Conservation (phyloP, 768 basidiomycete species). For the Calocybe cyanea region DNA sequence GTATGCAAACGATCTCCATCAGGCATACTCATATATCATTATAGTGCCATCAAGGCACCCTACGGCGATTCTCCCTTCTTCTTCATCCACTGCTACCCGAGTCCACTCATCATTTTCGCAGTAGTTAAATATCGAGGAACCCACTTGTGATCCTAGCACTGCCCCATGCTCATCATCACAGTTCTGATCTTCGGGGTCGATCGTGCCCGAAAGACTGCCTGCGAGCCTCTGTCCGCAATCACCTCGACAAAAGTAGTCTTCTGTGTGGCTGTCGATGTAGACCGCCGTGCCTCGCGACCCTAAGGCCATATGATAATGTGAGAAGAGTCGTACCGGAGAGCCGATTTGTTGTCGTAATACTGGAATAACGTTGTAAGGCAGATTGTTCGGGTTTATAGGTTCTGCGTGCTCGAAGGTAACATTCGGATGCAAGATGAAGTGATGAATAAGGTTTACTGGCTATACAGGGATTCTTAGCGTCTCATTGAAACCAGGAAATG, state of each 20-base stretch:
- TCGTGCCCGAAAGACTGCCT: constrained; percentile 24
- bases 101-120: constrained; percentile 49
- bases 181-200: constrained; percentile 12
- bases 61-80: constrained; percentile 42
- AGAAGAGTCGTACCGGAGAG: constrained; percentile 56
- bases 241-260: constrained; percentile 39
- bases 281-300: constrained; percentile 59
- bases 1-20: constrained; percentile 7
- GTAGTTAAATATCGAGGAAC: constrained; percentile 41
- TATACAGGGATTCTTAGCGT: constrained; percentile 9
- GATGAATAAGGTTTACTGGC: constrained; percentile 69
- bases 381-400: constrained; percentile 29
- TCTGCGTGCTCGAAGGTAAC: constrained; percentile 24
- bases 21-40: constrained; percentile 47
- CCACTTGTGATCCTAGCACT: constrained; percentile 24
- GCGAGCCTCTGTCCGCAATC: constrained; percentile 60
- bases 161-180: constrained; percentile 23
- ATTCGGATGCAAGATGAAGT: constrained; percentile 50
- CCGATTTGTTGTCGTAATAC: constrained; percentile 37
- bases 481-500: neutral
- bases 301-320: constrained; percentile 48
- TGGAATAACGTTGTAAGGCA: constrained; percentile 42
- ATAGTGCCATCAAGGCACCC: constrained; percentile 46
- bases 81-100: constrained; percentile 41
- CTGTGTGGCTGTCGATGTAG: constrained; percentile 64